Conservation (phyloP, 352 stramenopile genomes). For the Phytophthora chlamydospora region DNA sequence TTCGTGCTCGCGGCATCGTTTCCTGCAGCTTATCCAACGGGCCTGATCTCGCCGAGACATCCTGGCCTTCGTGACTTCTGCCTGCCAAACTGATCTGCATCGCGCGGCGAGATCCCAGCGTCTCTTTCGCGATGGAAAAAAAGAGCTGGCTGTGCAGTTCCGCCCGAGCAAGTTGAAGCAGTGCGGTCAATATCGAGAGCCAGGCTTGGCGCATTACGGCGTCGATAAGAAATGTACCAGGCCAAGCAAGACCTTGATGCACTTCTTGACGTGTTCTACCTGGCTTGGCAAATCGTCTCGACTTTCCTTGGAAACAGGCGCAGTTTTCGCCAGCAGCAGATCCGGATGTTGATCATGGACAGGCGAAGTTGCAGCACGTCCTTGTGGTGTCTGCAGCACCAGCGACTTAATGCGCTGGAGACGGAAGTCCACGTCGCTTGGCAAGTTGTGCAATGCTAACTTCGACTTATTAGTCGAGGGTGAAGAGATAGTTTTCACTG, state of each 20-base stretch:
- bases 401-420: no score
- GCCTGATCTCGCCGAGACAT: not conserved
- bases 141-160: conserved; percentile 6
- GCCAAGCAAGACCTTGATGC: not conserved
- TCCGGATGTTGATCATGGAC: conserved; percentile 26
- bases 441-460: not conserved
- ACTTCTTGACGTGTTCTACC: conserved; percentile 27
- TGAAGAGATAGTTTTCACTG: not conserved
- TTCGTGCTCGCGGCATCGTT: conserved; percentile 6
- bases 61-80: conserved; percentile 1
- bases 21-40: no score
- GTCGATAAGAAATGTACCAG: conserved; percentile 10
- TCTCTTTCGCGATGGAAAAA: conserved; percentile 28
- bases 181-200: conserved; percentile 12
- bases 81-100: conserved; percentile 2
- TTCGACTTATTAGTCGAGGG: conserved; percentile 3
- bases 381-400: conserved; percentile 8
- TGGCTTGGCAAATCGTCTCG: conserved; percentile 22
- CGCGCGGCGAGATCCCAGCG: conserved; percentile 18
- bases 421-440: conserved; percentile 8
- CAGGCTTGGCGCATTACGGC: conserved; percentile 9
- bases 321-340: conserved; percentile 29
- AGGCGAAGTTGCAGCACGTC: conserved; percentile 8
- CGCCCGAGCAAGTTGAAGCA: conserved; percentile 11
- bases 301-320: conserved; percentile 27